Base-by-base conservation (phyloP, 2,329 filamentous ascomycete genomes). In the Cladophialophora yegresii region DNA sequence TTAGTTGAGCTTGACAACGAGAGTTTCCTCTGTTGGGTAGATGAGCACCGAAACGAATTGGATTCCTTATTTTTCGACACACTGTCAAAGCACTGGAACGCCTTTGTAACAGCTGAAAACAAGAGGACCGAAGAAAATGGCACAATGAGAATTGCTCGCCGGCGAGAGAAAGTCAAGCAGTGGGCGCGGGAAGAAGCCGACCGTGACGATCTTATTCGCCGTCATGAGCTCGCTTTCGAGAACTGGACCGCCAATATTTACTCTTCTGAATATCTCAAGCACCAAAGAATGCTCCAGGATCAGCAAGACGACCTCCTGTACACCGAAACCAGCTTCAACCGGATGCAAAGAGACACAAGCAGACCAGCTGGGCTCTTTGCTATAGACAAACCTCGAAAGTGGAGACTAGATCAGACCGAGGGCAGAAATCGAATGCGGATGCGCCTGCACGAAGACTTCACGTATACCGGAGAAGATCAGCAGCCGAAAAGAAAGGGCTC, bases 201-300 rank as follows among this genome's bases (percentile, higher is more conserved):
- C 23, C 84, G 84, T 9, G 90, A 96, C 20, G 90, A 89, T 68
- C 82, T 89, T 16, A 84, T 93, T 63, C 82, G 89, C 60, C 87
- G 87, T n/a, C 93, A 98, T 72, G 91, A 96, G 72, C 87, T 90
- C 69, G 90, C 91, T 0, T 93, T 95, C 62, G 89, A 86, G 47
- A 89, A 93, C 64, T 99, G 93, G 95, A 90, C 93, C 80, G 92
- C 93, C 71, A 98, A 96, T 72, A 96, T 99, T 47, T 95, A 93
- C 75, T 88, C 89, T 55, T 92, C 93, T 0, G 95, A 99, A 75
- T 89, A 95, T 69, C 85, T 93, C 73, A 98, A 96, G 75, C 89
- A 96, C 69, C 93, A 98, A 75, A 85, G 95, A 67, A 84, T 91
- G 16, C 79, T 92, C 60, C 95, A 99, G 76, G 96, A 99, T 72